Conservation (phyloP, 495 filamentous ascomycete genomes). For the Aspergillus diversus region DNA sequence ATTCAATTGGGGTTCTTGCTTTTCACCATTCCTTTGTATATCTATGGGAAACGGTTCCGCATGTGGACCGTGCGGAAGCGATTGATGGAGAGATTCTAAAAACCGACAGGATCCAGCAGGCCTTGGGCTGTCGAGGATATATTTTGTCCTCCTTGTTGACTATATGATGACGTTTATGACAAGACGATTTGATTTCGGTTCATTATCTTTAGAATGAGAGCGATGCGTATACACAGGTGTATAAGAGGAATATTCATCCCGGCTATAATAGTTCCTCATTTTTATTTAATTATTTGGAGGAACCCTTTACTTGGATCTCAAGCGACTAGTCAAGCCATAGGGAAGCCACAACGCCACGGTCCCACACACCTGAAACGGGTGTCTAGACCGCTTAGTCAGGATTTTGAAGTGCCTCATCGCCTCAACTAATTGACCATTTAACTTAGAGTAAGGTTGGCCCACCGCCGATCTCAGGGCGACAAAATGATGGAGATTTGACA, state of each 20-base stretch:
- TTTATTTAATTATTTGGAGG: background rate
- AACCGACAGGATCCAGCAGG: background rate
- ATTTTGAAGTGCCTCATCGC: background rate
- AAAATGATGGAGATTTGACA: background rate
- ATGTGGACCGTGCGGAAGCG: constrained; percentile 95
- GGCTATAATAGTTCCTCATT: background rate
- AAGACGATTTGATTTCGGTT: background rate
- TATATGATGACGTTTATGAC: background rate
- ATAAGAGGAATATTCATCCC: background rate
- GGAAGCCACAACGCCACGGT: background rate
- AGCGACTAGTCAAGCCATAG: background rate
- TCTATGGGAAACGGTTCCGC: constrained; percentile 89
- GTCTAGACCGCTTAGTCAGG: constrained; percentile 15
- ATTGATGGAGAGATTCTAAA: constrained; percentile 84
- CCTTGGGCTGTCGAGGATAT: no score
- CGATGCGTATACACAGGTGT: background rate
- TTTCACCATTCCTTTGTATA: constrained; percentile 90
- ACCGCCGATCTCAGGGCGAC: background rate
- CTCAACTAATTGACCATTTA: background rate
- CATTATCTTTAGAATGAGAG: no score
- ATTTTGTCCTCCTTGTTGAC: background rate
- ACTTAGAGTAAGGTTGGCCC: background rate
- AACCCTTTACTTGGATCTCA: background rate
- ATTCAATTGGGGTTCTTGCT: constrained; percentile 79
- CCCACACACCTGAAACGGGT: background rate